Evolutionary conservation across 1,139 yeast species (phyloP).

Genomic region (Diutina sp.): DNA sequence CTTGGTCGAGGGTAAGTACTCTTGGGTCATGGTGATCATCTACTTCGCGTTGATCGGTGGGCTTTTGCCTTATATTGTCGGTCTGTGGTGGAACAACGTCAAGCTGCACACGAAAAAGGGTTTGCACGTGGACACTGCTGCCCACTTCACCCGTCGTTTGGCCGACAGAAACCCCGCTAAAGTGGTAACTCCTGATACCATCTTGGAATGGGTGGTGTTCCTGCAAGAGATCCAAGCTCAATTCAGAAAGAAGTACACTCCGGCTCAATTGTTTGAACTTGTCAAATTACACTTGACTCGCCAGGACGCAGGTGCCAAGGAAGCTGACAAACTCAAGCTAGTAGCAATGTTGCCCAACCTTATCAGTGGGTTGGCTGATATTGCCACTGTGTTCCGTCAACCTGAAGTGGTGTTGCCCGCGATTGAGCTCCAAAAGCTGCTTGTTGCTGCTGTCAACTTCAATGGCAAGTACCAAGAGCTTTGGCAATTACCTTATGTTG

Average conservation of each 20-base stretch:
- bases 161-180: conserved; percentile 71
- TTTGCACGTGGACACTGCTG: conserved; percentile 73
- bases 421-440: conserved; percentile 55
- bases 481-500: conserved; percentile 71
- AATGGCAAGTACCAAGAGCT: conserved; percentile 46
- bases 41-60: conserved; percentile 69
- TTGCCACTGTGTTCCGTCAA: conserved; percentile 69
- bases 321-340: conserved; percentile 37
- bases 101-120: conserved; percentile 77
- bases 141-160: conserved; percentile 47
- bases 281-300: conserved; percentile 17
- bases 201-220: conserved; percentile 50
- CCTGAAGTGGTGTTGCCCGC: conserved; percentile 51
- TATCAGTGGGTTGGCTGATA: conserved; percentile 64
- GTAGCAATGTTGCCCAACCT: conserved; percentile 55
- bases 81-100: conserved; percentile 82
- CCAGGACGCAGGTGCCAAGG: conserved; percentile 36
- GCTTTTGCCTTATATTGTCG: conserved; percentile 68
- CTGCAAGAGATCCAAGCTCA: conserved; percentile 48
- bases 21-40: conserved; percentile 47
- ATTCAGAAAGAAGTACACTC: conserved; percentile 10
- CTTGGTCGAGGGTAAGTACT: conserved; percentile 73
- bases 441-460: conserved; percentile 68
- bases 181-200: conserved; percentile 43
- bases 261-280: not conserved